A percentile compares a stretch with the other conserved stretches of the same genome.
phyloP scores from a whole-genome alignment of 2,329 filamentous ascomycete genomes.

The Hortaea werneckii region DNA sequence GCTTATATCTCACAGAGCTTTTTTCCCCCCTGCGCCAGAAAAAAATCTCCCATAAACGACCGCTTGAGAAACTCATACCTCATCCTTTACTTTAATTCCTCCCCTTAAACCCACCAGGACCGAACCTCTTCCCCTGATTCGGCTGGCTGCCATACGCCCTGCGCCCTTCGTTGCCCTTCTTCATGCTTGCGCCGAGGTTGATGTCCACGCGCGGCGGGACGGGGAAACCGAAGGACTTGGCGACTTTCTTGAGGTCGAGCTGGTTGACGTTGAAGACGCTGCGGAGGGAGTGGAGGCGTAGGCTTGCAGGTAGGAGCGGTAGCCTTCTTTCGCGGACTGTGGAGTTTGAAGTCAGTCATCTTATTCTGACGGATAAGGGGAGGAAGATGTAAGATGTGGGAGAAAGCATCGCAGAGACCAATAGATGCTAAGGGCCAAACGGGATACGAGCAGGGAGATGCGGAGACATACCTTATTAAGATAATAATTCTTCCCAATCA shows the following conservation, averaged over 20 bases:
- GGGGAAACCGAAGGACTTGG: constrained; percentile 72
- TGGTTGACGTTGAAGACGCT: constrained; percentile 80
- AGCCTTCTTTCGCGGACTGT: constrained; percentile 59
- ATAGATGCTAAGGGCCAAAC: no score
- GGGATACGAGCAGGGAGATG: neutral
- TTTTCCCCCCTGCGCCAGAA: no score
- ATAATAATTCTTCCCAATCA: constrained; percentile 94
- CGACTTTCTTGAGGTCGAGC: constrained; percentile 72
- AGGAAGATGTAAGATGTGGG: neutral
- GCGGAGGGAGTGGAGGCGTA: constrained; percentile 80
- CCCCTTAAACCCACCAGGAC: neutral
- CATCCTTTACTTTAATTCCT: no score
- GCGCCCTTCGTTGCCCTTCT: constrained; percentile 61
- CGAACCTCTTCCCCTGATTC: constrained; percentile 35
- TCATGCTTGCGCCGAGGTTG: constrained; percentile 65
- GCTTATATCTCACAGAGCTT: no score
- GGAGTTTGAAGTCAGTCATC: no score
- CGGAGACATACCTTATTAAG: constrained; percentile 61
- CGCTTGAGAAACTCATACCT: no score
- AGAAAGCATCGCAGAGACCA: no score
- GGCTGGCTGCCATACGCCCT: constrained; percentile 72
- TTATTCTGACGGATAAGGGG: constrained; percentile 4
- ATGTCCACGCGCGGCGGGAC: constrained; percentile 72
- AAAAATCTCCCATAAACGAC: no score
- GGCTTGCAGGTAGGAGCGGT: constrained; percentile 85